phyloP scores from a whole-genome alignment of 495 filamentous ascomycete genomes.

The Annulohypoxylon bovei region DNA sequence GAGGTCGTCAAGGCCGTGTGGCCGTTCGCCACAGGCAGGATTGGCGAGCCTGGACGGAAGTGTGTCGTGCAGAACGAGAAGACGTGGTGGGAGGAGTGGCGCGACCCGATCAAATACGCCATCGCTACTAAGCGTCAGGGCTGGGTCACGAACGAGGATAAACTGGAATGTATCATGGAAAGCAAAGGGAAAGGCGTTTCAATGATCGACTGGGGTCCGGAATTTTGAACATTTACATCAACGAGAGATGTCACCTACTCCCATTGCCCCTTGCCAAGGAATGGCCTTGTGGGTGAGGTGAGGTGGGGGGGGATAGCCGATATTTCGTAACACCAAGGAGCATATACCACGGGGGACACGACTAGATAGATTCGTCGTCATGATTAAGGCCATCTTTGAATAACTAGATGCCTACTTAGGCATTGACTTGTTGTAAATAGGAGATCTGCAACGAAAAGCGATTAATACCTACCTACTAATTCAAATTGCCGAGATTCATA shows the following conservation, averaged over 20 bases:
- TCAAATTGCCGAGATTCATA: too few species aligned
- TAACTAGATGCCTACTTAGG: background rate
- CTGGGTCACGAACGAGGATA: constrained; percentile 63
- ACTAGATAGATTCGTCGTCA: background rate
- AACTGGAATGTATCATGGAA: constrained; percentile 60
- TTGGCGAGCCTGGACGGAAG: constrained; percentile 50
- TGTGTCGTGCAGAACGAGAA: constrained; percentile 63
- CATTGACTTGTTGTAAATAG: background rate
- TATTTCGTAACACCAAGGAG: too few species aligned
- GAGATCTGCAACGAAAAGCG: too few species aligned
- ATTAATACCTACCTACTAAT: background rate
- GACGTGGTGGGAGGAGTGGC: constrained; percentile 64
- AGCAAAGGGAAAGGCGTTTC: constrained; percentile 45
- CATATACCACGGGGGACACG: background rate
- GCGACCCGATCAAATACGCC: constrained; percentile 53
- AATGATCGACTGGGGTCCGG: constrained; percentile 55
- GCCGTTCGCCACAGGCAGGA: constrained; percentile 55
- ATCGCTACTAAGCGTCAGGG: constrained; percentile 57
- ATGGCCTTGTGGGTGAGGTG: too few species aligned
- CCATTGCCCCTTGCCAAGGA: background rate
- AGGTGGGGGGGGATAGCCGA: too few species aligned
- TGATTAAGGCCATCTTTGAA: background rate
- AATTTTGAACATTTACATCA: constrained; percentile 10
- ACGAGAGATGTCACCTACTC: background rate
- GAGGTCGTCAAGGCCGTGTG: constrained; percentile 62